phyloP scores from a whole-genome alignment of 805 yeast species.

The Schwanniomyces sp. region DNA sequence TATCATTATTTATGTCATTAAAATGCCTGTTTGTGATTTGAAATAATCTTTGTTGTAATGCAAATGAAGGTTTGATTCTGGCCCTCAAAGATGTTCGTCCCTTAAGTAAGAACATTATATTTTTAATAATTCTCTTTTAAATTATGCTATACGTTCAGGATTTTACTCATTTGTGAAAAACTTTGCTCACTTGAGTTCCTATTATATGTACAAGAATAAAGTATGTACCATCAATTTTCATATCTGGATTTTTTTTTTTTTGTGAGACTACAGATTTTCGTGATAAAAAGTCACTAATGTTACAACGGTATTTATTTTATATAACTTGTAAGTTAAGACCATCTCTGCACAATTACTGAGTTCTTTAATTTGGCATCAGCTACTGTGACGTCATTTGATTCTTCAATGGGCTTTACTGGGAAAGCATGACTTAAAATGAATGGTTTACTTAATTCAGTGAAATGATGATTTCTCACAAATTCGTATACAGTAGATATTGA shows the following conservation, averaged over 20 bases:
- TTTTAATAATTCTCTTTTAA: background rate
- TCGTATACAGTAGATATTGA: constrained; percentile 67
- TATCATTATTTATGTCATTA: background rate
- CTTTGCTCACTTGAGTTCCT: background rate
- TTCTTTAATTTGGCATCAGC: constrained; percentile 75
- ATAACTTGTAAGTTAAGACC: constrained; percentile 41
- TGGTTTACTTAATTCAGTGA: constrained; percentile 46
- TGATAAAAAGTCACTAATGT: background rate
- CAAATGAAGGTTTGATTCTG: background rate
- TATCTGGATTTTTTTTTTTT: background rate
- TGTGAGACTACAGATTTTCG: background rate
- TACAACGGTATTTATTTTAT: background rate
- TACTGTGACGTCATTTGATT: constrained; percentile 50
- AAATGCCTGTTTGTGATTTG: background rate
- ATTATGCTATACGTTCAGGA: background rate
- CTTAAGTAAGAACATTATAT: background rate
- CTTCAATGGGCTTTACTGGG: constrained; percentile 74
- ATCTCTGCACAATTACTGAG: constrained; percentile 88
- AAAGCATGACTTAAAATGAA: constrained; percentile 77
- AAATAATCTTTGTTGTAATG: background rate
- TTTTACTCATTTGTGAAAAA: background rate
- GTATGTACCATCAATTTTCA: background rate
- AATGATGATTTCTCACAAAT: constrained; percentile 52
- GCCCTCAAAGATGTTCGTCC: background rate
- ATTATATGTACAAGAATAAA: background rate